These are phyloP conservation scores for Helicocarpus griseus DNA, from an alignment of 2,329 filamentous ascomycete genomes.

Conservation along the genomic window DNA sequence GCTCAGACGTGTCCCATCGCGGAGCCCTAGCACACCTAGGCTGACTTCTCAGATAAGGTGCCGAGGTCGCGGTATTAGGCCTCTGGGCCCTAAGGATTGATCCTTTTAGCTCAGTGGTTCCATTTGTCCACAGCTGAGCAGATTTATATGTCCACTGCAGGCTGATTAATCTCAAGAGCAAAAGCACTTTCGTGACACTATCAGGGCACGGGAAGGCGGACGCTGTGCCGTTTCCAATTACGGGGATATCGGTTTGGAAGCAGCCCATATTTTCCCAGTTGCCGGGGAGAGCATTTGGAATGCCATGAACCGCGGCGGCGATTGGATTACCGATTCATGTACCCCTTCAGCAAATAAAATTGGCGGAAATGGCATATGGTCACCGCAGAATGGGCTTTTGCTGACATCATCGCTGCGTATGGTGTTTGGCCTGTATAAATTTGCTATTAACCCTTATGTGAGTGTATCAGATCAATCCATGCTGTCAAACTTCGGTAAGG, in stretches of 20 bases:
- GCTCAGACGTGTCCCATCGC: too few species aligned
- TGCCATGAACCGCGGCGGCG: slow-evolving; percentile 10
- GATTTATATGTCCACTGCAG: too few species aligned
- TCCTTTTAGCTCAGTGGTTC: too few species aligned
- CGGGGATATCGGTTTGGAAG: slow-evolving; percentile 12
- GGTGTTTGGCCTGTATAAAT: neutral
- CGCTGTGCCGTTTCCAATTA: neutral
- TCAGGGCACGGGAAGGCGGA: slow-evolving; percentile 13
- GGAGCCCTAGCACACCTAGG: too few species aligned
- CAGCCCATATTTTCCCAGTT: slow-evolving; percentile 17
- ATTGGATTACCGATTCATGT: slow-evolving; percentile 14
- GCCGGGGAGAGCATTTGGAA: slow-evolving; percentile 12
- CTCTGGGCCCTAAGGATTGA: too few species aligned
- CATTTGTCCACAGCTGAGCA: too few species aligned
- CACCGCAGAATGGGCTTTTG: neutral
- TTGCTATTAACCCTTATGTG: neutral
- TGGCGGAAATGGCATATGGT: neutral
- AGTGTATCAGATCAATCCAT: neutral
- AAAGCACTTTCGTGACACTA: slow-evolving; percentile 7
- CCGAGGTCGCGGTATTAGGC: too few species aligned
- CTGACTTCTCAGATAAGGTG: too few species aligned
- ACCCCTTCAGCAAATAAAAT: neutral
- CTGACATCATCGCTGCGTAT: neutral
- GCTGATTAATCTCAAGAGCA: too few species aligned
- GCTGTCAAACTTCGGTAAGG: neutral